Evolutionary conservation across 2,329 filamentous ascomycete species (phyloP), one percentile per base, ranked within the genome.

Genomic region (Metarhizium album): DNA sequence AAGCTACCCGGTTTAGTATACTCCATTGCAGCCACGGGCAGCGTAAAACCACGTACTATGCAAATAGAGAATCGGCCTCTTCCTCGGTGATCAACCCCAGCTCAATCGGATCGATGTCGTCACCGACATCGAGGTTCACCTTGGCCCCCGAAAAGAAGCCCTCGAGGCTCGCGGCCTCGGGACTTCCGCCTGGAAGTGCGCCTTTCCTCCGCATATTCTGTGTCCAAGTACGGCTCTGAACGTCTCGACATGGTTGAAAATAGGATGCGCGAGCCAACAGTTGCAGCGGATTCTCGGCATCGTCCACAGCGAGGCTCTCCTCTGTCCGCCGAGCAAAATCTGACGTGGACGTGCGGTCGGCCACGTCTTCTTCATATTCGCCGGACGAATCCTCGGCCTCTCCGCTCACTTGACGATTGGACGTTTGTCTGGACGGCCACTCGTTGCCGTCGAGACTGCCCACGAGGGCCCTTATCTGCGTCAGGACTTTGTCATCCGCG

Each of bases 251-350:
- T n/a, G 79, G 70, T 52, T 79, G 77, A 38, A 86, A 73, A 64
- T 86, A 83, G 0, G 85, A 88, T 1, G 84, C 85, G 31, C 84
- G 76, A 2, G 85, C 85, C 33, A 89, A 78, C 16, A 88, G 69
- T 62, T 89, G 84, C 4, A 88, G 68, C 0, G 84, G 84, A 54
- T 88, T 89, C 60, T 89, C 84, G 3, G 84, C 84, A 62, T 87
- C 85, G 57, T 88, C 84, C 24, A 86, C 70, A 13, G 80, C 75
- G 31, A 85, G 72, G 46, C 70, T 75, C 49, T 81, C 78, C 37
- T 75, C 71, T 1, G 60, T 61, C 9, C 57, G 55, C 31, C 61
- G 64, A 0, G 59, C 58, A 3, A 64, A 59, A 3, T 62, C 59
- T 0, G 63, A 56, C 55, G 60, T 59, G 3, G 56, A 54, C 11